Percentiles rank a stretch among this genome's conserved stretches.
These are phyloP conservation scores for Vigna radiata DNA, from an alignment of 306 rosid species.

Conservation along the genomic window DNA sequence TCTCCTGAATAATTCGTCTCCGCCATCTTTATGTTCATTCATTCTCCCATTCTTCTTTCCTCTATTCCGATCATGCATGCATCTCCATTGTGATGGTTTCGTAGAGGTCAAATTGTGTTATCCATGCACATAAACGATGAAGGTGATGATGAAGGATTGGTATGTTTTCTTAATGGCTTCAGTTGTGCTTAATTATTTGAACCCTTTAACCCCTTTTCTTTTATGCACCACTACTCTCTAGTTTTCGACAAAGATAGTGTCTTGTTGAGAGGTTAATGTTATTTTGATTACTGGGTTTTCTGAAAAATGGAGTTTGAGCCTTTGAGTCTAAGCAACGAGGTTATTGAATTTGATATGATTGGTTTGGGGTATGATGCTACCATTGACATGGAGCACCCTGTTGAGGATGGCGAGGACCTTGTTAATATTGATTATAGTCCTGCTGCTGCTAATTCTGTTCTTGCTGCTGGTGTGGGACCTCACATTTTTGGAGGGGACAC, in stretches of 20 bases:
- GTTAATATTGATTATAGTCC: constrained; percentile 35
- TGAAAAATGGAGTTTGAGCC: constrained; percentile 60
- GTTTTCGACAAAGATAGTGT: constrained; percentile 10
- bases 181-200: not conserved
- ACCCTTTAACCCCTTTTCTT: constrained; percentile 29
- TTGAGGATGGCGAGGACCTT: constrained; percentile 48
- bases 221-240: not conserved
- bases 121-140: constrained; percentile 21
- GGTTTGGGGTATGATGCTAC: constrained; percentile 50
- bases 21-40: constrained; percentile 15
- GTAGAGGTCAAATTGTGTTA: constrained; percentile 20
- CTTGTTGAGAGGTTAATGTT: constrained; percentile 31
- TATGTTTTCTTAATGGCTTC: not conserved
- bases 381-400: constrained; percentile 51
- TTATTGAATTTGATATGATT: constrained; percentile 58
- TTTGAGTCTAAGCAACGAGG: constrained; percentile 49
- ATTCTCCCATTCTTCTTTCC: not conserved
- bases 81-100: constrained; percentile 8
- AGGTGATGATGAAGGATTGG: constrained; percentile 1
- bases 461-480: constrained; percentile 16
- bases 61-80: constrained; percentile 18
- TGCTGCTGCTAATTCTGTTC: not conserved
- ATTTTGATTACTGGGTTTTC: constrained; percentile 28
- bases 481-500: constrained; percentile 47
- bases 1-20: not conserved